Conservation (phyloP, 1,284 basidiomycete genomes). For the Papiliotrema fonsecae region DNA sequence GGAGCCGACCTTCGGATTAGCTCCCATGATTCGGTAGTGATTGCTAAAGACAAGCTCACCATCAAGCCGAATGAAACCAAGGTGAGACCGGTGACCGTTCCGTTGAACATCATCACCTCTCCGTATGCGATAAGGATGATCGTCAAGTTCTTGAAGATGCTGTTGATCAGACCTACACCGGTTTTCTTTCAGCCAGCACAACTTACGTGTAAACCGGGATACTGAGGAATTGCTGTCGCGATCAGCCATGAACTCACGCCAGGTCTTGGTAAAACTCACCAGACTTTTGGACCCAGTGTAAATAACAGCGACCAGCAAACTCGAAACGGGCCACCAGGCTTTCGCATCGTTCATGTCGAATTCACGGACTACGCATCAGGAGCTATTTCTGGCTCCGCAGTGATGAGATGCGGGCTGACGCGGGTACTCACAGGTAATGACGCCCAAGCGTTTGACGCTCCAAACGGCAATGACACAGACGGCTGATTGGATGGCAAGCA, state of each 20-base stretch:
- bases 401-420: neutral
- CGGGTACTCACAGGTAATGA: conserved; percentile 62
- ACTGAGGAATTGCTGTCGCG: conserved; percentile 74
- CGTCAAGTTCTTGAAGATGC: conserved; percentile 97
- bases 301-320: conserved; percentile 87
- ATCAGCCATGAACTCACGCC: neutral
- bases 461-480: conserved; percentile 79
- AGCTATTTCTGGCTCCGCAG: too few species aligned
- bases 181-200: neutral
- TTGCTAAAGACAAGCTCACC: too few species aligned
- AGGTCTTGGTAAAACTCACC: conserved; percentile 47
- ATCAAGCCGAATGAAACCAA: conserved; percentile 88
- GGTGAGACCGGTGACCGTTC: conserved; percentile 79
- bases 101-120: conserved; percentile 95
- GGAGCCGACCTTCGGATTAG: too few species aligned
- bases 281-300: conserved; percentile 97
- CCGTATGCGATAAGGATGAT: conserved; percentile 99
- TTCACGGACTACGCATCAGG: conserved; percentile 56
- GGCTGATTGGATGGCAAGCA: conserved; percentile 83
- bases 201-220: conserved; percentile 80
- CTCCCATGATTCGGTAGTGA: too few species aligned
- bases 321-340: conserved; percentile 91
- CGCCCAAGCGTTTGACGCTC: conserved; percentile 66
- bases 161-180: conserved; percentile 8
- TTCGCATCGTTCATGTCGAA: conserved; percentile 83